Conservation (phyloP, 352 stramenopile genomes). For the Blastocystis sp. region DNA sequence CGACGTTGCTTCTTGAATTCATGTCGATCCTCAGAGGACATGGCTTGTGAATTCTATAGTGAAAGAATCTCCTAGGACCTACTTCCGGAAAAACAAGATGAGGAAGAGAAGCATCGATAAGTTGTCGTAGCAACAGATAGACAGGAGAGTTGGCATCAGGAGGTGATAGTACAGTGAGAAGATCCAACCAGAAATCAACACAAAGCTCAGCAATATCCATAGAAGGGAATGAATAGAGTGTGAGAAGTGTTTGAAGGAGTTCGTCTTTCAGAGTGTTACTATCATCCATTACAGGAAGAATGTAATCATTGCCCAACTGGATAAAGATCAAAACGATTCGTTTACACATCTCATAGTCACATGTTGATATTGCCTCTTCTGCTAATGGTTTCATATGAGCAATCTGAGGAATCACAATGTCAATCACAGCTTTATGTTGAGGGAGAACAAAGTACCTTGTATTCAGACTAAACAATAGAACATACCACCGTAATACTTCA, state of each 20-base stretch:
- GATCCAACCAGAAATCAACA: conserved; percentile 4
- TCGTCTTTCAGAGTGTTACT: neutral
- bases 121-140: neutral
- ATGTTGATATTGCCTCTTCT: neutral
- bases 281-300: conserved; percentile 3
- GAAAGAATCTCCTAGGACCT: neutral
- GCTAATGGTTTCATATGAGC: neutral
- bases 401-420: conserved; percentile 3
- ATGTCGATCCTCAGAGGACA: neutral
- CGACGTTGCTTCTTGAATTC: neutral
- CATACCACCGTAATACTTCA: neutral
- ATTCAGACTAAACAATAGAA: neutral
- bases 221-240: conserved; percentile 18
- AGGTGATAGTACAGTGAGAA: neutral
- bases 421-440: neutral
- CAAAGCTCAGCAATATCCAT: conserved; percentile 24
- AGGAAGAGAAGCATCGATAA: conserved; percentile 3
- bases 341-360: conserved; percentile 3
- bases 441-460: neutral
- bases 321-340: conserved; percentile 10
- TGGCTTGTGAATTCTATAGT: neutral
- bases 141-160: neutral
- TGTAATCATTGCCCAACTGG: conserved; percentile 25
- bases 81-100: conserved; percentile 4
- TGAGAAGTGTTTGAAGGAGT: conserved; percentile 21